These are phyloP conservation scores for Coniochaeta hoffmannii DNA, from an alignment of 2,329 filamentous ascomycete genomes.

Conservation along the genomic window DNA sequence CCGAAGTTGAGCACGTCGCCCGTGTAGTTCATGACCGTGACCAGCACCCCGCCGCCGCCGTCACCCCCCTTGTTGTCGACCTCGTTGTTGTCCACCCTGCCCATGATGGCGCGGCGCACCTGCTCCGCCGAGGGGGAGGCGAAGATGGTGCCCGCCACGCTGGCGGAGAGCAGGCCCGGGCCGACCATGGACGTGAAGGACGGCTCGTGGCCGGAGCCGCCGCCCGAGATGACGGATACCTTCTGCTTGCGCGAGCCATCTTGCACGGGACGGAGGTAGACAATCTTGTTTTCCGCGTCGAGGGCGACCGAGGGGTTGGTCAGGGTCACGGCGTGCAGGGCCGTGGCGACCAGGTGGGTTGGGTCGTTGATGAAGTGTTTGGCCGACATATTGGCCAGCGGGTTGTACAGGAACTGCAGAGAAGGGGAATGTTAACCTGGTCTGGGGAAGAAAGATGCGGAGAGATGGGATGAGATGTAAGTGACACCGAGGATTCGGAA, in stretches of 20 bases:
- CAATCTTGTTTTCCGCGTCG: conserved; percentile 72
- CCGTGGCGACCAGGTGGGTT: conserved; percentile 66
- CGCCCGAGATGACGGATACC: conserved; percentile 80
- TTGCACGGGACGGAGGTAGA: conserved; percentile 59
- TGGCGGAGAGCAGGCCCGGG: conserved; percentile 68
- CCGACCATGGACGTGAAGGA: conserved; percentile 84
- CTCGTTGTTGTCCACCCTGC: conserved; percentile 53
- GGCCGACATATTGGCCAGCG: conserved; percentile 33
- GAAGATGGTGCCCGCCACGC: conserved; percentile 80
- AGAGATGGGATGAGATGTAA: neutral
- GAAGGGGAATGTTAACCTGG: neutral
- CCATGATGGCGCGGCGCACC: conserved; percentile 67
- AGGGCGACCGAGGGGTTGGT: conserved; percentile 80
- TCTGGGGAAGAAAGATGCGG: neutral
- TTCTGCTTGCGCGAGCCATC: conserved; percentile 42
- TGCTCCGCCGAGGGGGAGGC: conserved; percentile 71
- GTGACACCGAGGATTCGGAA: neutral
- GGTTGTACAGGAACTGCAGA: neutral
- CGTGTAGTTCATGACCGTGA: conserved; percentile 96
- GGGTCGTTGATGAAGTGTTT: conserved; percentile 92
- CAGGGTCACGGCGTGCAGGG: conserved; percentile 68
- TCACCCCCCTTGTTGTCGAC: conserved; percentile 23
- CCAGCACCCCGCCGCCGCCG: conserved; percentile 61
- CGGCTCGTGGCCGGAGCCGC: conserved; percentile 85
- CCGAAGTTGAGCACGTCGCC: conserved; percentile 88